Conservation (phyloP, 129 eudicot species). For the Escallonia rubra region DNA sequence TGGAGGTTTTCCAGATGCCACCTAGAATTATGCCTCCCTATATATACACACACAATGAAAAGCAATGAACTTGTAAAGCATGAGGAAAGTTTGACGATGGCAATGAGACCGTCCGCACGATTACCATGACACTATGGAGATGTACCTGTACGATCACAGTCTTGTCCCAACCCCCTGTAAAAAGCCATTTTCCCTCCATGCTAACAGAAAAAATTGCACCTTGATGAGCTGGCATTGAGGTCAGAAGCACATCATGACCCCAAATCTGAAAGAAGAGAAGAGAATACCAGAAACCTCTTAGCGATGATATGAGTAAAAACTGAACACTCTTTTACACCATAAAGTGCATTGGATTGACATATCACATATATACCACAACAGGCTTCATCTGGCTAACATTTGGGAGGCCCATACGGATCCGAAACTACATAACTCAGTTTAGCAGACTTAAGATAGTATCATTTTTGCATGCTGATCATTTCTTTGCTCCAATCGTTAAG, state of each 20-base stretch:
- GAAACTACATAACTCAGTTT: no score
- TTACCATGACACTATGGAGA: neutral
- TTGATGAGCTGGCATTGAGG: slow-evolving; percentile 38
- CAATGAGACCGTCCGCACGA: neutral
- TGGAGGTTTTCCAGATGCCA: neutral
- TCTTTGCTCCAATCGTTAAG: no score
- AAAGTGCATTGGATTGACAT: no score
- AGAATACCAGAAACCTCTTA: neutral
- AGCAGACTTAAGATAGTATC: no score
- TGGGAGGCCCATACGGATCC: no score
- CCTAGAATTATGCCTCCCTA: neutral
- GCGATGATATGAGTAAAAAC: no score
- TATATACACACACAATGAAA: neutral
- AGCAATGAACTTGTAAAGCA: neutral
- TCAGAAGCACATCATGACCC: slow-evolving; percentile 47
- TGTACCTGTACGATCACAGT: slow-evolving; percentile 56
- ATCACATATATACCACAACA: no score
- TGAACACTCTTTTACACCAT: no score
- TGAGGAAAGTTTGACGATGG: neutral
- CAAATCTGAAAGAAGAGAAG: slow-evolving; percentile 41
- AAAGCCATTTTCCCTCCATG: slow-evolving; percentile 68
- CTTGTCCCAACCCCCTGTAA: slow-evolving; percentile 89
- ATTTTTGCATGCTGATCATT: no score
- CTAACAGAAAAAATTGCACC: slow-evolving; percentile 58
- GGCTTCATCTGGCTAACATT: no score